phyloP scores from a whole-genome alignment of 108 stramenopile genomes.

The Nannochloropsis oceanica region DNA sequence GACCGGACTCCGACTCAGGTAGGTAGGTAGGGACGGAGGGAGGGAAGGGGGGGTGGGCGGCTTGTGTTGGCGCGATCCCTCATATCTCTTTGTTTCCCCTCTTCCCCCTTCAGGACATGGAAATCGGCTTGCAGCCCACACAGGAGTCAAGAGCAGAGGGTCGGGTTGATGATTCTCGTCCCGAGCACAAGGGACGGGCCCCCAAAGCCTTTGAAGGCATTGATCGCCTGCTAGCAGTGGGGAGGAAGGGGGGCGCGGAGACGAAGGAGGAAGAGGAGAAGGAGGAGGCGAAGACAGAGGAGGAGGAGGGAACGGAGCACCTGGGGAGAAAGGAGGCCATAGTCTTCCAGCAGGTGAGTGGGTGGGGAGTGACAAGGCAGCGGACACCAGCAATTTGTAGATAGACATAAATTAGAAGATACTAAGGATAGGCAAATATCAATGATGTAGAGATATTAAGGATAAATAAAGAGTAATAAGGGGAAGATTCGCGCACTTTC shows the following conservation, averaged over 20 bases:
- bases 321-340: not conserved
- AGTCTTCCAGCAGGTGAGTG: not conserved
- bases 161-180: not conserved
- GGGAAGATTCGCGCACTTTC: not conserved
- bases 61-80: too few relatives aligned
- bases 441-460: too few relatives aligned
- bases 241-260: not conserved
- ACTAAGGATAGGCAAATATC: too few relatives aligned
- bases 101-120: conserved; percentile 17
- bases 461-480: too few relatives aligned
- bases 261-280: not conserved
- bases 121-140: conserved; percentile 23
- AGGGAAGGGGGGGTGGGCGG: too few relatives aligned
- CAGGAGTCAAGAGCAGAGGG: conserved; percentile 12
- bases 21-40: too few relatives aligned
- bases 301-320: not conserved
- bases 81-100: not conserved
- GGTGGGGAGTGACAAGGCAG: not conserved
- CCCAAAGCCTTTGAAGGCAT: not conserved
- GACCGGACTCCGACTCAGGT: conserved; percentile 22
- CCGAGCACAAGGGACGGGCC: not conserved
- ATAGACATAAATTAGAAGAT: too few relatives aligned
- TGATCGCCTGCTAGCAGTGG: not conserved
- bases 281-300: conserved; percentile 6
- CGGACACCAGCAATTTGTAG: too few relatives aligned